Evolutionary conservation across 2,329 filamentous ascomycete genomes (phyloP).

Genomic region (Colletotrichum graminicola): DNA sequence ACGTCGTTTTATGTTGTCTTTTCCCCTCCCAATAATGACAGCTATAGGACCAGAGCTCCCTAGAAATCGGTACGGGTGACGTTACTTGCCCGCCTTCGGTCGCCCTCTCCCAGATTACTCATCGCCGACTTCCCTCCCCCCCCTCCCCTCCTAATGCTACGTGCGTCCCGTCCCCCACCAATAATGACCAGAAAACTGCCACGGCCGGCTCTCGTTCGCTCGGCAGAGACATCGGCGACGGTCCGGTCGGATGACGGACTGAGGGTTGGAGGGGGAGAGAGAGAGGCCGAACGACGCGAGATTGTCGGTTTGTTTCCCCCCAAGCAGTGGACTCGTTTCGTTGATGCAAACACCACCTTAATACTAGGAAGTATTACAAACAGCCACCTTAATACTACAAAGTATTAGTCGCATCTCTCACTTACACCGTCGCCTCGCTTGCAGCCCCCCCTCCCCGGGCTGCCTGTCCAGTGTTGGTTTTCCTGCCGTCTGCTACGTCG

Average conservation of each 20-base stretch:
- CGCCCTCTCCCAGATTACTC: not conserved
- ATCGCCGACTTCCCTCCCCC: too few species aligned
- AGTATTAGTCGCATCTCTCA: not conserved
- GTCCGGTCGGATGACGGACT: slow-evolving; percentile 3
- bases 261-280: too few species aligned
- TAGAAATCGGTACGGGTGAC: not conserved
- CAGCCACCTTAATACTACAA: too few species aligned
- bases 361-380: too few species aligned
- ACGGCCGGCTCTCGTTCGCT: not conserved
- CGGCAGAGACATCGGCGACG: not conserved
- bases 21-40: not conserved
- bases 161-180: not conserved
- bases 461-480: not conserved
- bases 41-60: not conserved
- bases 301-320: not conserved
- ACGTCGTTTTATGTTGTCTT: not conserved
- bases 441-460: not conserved
- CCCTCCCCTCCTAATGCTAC: not conserved
- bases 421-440: slow-evolving; percentile 35
- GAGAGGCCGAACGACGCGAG: slow-evolving; percentile 7
- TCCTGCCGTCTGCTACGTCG: not conserved
- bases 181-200: not conserved
- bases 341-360: slow-evolving; percentile 1
- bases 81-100: not conserved
- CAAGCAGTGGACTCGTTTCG: not conserved